Conservation (phyloP, 1,139 yeast species). For the Lizanozyma gosingica region DNA sequence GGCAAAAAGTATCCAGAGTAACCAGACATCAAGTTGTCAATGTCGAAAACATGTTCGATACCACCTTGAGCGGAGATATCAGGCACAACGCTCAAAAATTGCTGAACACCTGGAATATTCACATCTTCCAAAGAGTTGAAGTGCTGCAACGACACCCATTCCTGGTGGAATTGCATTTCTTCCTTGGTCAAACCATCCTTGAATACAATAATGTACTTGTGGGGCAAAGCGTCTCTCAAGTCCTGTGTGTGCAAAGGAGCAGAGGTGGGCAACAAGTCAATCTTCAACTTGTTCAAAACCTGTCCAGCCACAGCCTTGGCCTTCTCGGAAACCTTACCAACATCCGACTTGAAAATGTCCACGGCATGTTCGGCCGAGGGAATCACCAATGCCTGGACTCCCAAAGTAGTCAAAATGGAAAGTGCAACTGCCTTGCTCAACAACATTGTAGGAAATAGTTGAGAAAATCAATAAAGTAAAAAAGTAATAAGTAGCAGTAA, state of each 20-base stretch:
- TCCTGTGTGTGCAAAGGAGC: slow-evolving; percentile 36
- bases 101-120: slow-evolving; percentile 12
- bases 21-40: slow-evolving; percentile 49
- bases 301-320: slow-evolving; percentile 10
- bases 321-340: slow-evolving; percentile 11
- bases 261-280: slow-evolving; percentile 14
- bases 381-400: slow-evolving; percentile 58
- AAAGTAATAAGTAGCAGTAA: too few species aligned
- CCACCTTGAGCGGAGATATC: slow-evolving; percentile 39
- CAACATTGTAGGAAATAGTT: too few species aligned
- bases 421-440: slow-evolving; percentile 41
- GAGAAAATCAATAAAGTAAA: too few species aligned
- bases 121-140: slow-evolving; percentile 17
- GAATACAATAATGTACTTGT: slow-evolving; percentile 72
- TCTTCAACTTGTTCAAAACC: slow-evolving; percentile 7
- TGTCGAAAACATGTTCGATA: slow-evolving; percentile 53
- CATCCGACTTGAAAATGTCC: slow-evolving; percentile 21
- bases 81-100: slow-evolving; percentile 5
- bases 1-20: slow-evolving; percentile 72
- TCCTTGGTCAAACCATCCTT: slow-evolving; percentile 49
- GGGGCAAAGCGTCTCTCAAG: slow-evolving; percentile 47
- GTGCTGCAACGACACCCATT: slow-evolving; percentile 49
- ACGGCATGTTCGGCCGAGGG: slow-evolving; percentile 44
- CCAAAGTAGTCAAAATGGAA: slow-evolving; percentile 47
- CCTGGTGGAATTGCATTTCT: slow-evolving; percentile 52